These are phyloP conservation scores for Misopates orontium DNA, from an alignment of 257 asterid species.

Conservation along the genomic window DNA sequence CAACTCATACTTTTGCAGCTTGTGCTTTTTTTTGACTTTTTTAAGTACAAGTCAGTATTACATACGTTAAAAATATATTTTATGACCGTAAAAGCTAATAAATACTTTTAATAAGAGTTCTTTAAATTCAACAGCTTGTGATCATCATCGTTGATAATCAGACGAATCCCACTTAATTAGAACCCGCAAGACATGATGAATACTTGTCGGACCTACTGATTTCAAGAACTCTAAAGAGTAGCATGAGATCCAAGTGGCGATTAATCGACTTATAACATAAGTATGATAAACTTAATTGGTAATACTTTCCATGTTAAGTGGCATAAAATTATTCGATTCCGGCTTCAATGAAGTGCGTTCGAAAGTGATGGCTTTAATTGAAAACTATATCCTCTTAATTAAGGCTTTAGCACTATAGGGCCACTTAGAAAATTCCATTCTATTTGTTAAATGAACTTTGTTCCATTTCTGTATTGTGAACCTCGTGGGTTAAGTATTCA, in stretches of 20 bases:
- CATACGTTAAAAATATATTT: no score
- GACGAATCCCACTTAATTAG: no score
- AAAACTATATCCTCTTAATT: conserved; percentile 19
- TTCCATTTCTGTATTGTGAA: neutral
- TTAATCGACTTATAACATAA: conserved; percentile 27
- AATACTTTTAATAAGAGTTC: no score
- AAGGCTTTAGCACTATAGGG: neutral
- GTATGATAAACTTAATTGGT: conserved; percentile 19
- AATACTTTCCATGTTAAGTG: conserved; percentile 30
- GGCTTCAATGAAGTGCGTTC: conserved; percentile 19
- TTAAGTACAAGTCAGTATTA: no score
- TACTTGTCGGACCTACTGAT: no score
- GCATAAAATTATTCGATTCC: conserved; percentile 37
- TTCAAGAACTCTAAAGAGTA: no score
- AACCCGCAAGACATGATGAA: no score
- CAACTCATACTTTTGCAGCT: no score
- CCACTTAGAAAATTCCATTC: conserved; percentile 1
- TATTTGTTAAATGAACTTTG: neutral
- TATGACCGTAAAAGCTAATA: no score
- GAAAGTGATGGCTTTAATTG: conserved; percentile 26
- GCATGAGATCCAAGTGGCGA: conserved; percentile 25
- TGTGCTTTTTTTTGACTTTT: no score
- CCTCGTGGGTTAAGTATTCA: neutral
- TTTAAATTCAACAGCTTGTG: no score
- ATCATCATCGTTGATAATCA: no score